Evolutionary conservation across 441 rosid species (phyloP).

Genomic region (Adansonia grandidieri): DNA sequence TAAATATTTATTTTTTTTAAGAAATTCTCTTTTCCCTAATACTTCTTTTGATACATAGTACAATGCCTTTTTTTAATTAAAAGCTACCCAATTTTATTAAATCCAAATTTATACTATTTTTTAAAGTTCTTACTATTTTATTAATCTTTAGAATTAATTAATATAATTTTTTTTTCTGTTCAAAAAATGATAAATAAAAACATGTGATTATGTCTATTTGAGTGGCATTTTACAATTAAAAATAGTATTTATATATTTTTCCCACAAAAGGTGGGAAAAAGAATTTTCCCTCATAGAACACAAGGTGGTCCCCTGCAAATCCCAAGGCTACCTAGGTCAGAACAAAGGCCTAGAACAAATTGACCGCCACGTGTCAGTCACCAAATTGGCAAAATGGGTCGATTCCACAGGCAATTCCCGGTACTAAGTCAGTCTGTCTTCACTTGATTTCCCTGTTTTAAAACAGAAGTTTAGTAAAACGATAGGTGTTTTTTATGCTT

Average conservation of each 20-base stretch:
- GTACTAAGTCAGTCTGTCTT: not conserved
- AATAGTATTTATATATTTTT: not conserved
- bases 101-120: not conserved
- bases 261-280: not conserved
- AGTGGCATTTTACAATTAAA: not conserved
- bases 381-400: not conserved
- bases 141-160: not conserved
- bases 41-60: not conserved
- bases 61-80: not conserved
- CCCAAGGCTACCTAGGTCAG: not conserved
- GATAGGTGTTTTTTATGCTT: not conserved
- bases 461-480: not conserved
- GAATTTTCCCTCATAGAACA: not conserved
- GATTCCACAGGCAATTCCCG: conserved; percentile 12
- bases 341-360: not conserved
- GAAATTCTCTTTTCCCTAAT: too few relatives aligned
- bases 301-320: conserved; percentile 7
- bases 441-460: not conserved
- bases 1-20: not conserved
- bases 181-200: not conserved
- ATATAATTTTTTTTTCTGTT: not conserved
- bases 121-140: not conserved
- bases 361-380: not conserved
- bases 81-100: not conserved
- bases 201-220: not conserved